Evolutionary conservation across 768 basidiomycete species (phyloP).

Genomic region (Leucocoprinus sp.): DNA sequence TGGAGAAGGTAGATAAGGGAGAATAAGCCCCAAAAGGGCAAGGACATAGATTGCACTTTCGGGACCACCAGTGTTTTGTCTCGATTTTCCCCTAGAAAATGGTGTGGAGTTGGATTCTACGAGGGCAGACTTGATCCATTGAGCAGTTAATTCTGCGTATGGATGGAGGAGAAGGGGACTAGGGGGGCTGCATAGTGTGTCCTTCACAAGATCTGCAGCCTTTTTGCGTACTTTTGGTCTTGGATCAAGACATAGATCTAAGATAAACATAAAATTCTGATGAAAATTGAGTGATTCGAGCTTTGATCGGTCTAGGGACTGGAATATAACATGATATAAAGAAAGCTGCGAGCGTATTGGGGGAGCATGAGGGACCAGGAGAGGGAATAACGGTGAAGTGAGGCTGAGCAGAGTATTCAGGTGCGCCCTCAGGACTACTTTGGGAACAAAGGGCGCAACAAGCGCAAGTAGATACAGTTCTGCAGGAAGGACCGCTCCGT

Average conservation of each 20-base stretch:
- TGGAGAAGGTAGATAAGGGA: constrained; percentile 52
- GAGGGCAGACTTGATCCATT: constrained; percentile 67
- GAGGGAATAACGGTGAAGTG: constrained; percentile 73
- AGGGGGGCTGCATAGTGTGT: constrained; percentile 69
- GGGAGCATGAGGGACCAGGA: constrained; percentile 57
- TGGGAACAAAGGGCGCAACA: constrained; percentile 67
- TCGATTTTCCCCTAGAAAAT: constrained; percentile 51
- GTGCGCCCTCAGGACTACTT: constrained; percentile 75
- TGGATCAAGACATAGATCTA: constrained; percentile 78
- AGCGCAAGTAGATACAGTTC: constrained; percentile 79
- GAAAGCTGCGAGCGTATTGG: constrained; percentile 82
- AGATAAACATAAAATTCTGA: constrained; percentile 77
- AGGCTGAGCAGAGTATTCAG: constrained; percentile 62
- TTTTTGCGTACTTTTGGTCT: constrained; percentile 92
- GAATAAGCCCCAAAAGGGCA: constrained; percentile 57
- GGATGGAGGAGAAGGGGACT: constrained; percentile 76
- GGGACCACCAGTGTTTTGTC: constrained; percentile 42
- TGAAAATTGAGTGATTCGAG: constrained; percentile 62
- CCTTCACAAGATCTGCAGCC: constrained; percentile 78
- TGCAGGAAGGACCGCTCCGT: constrained; percentile 75
- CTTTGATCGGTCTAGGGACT: constrained; percentile 61
- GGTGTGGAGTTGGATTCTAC: constrained; percentile 56
- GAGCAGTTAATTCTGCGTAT: constrained; percentile 72
- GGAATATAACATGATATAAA: constrained; percentile 62
- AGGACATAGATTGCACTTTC: constrained; percentile 78